Evolutionary conservation across 176 grass and related monocot species (phyloP).

Genomic region (Triticum timopheevii): DNA sequence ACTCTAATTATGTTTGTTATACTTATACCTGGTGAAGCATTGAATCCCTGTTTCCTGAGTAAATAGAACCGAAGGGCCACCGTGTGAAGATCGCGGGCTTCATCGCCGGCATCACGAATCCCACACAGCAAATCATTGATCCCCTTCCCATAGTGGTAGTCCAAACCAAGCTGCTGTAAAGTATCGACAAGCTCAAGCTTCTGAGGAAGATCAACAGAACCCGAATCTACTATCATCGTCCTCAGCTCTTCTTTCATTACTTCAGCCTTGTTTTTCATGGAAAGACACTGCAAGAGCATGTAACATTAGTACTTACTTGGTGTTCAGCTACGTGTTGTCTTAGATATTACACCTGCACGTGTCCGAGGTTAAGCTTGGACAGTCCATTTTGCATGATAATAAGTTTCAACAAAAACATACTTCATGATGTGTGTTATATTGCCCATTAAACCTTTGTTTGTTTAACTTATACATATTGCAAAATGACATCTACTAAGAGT

Average conservation of each 20-base stretch:
- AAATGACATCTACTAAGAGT: too few species aligned
- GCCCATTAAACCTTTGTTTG: too few species aligned
- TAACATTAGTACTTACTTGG: neutral
- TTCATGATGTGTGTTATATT: too few species aligned
- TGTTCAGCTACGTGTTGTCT: neutral
- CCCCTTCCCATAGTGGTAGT: conserved; percentile 33
- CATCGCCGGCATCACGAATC: neutral
- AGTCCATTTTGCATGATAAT: neutral
- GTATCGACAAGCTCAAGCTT: conserved; percentile 26
- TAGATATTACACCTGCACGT: neutral
- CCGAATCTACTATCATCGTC: neutral
- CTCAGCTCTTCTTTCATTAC: neutral
- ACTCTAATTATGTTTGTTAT: neutral
- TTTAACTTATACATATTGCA: too few species aligned
- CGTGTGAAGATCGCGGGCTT: neutral
- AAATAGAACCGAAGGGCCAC: conserved; percentile 2
- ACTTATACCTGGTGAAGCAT: conserved; percentile 3
- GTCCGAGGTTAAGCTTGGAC: neutral
- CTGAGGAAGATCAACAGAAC: neutral
- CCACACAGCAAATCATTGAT: neutral
- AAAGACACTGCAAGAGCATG: neutral
- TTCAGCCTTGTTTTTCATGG: neutral
- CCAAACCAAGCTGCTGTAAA: conserved; percentile 23
- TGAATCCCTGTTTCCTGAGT: neutral
- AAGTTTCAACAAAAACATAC: too few species aligned